Evolutionary conservation across 805 yeast genomes (phyloP).

Genomic region (Wickerhamiella nectarea): DNA sequence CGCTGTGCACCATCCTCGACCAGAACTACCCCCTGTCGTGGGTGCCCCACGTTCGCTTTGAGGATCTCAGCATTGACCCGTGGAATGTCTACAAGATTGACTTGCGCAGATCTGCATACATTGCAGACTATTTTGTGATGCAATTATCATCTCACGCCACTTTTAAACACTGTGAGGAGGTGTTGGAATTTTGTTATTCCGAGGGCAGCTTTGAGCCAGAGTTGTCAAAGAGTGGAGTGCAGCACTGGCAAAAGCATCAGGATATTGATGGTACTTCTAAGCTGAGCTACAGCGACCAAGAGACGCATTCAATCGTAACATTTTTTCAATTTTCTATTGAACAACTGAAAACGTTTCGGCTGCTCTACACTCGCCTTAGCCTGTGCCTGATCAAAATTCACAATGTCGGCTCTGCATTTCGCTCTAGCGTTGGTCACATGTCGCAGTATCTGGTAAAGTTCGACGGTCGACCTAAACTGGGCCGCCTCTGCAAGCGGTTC

Average conservation of each 20-base stretch:
- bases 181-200: slow-evolving; percentile 30
- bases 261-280: slow-evolving; percentile 14
- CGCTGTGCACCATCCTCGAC: slow-evolving; percentile 24
- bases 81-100: slow-evolving; percentile 22
- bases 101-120: slow-evolving; percentile 30
- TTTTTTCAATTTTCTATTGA: slow-evolving; percentile 12
- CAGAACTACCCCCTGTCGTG: slow-evolving; percentile 28
- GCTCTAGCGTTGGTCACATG: background rate
- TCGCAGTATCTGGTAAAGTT: background rate
- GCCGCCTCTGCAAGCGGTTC: background rate
- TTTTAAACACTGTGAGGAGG: slow-evolving; percentile 26
- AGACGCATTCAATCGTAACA: slow-evolving; percentile 8
- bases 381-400: background rate
- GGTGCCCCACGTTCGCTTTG: slow-evolving; percentile 25
- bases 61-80: slow-evolving; percentile 22
- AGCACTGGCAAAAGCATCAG: slow-evolving; percentile 14
- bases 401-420: background rate
- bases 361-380: slow-evolving; percentile 5
- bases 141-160: slow-evolving; percentile 29
- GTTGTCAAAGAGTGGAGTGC: slow-evolving; percentile 22
- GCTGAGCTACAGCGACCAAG: slow-evolving; percentile 14
- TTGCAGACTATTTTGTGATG: slow-evolving; percentile 38
- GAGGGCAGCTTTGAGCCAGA: slow-evolving; percentile 22
- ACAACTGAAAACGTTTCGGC: slow-evolving; percentile 7
- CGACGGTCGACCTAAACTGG: background rate